These are phyloP conservation scores for Diaporthe citriasiana DNA, from an alignment of 2,329 filamentous ascomycete species.

Conservation along the genomic window DNA sequence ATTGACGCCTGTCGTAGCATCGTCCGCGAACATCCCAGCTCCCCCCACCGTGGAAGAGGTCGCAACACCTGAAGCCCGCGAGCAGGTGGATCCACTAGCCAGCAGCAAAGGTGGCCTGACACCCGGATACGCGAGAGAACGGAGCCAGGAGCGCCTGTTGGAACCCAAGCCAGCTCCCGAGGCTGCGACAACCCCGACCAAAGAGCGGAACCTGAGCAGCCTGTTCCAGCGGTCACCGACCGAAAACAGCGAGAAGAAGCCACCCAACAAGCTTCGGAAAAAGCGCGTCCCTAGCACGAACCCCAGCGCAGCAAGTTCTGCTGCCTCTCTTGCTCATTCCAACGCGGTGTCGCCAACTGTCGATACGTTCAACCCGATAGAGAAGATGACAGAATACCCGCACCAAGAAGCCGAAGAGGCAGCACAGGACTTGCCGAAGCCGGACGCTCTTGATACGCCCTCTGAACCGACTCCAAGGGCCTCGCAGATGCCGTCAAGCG, in stretches of 20 bases:
- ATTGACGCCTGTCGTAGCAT: slow-evolving; percentile 53
- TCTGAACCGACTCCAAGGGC: slow-evolving; percentile 63
- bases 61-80: slow-evolving; percentile 48
- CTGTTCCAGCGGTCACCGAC: slow-evolving; percentile 80
- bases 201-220: slow-evolving; percentile 76
- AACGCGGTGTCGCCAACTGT: slow-evolving; percentile 60
- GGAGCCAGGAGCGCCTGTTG: slow-evolving; percentile 65
- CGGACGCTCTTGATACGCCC: slow-evolving; percentile 50
- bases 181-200: slow-evolving; percentile 65
- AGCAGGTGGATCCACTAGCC: slow-evolving; percentile 37
- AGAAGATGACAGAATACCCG: slow-evolving; percentile 48
- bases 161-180: slow-evolving; percentile 51
- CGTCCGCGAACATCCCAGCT: slow-evolving; percentile 66
- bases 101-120: slow-evolving; percentile 33
- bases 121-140: slow-evolving; percentile 50
- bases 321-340: slow-evolving; percentile 75
- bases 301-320: slow-evolving; percentile 92
- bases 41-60: slow-evolving; percentile 54
- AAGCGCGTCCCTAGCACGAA: slow-evolving; percentile 83
- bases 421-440: slow-evolving; percentile 43
- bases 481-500: slow-evolving; percentile 61
- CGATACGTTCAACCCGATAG: slow-evolving; percentile 63
- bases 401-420: slow-evolving; percentile 34
- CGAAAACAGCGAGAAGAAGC: slow-evolving; percentile 74
- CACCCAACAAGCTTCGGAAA: slow-evolving; percentile 93